These are phyloP conservation scores for Euphorbia lathyris DNA, from an alignment of 345 rosid genomes.

Conservation along the genomic window DNA sequence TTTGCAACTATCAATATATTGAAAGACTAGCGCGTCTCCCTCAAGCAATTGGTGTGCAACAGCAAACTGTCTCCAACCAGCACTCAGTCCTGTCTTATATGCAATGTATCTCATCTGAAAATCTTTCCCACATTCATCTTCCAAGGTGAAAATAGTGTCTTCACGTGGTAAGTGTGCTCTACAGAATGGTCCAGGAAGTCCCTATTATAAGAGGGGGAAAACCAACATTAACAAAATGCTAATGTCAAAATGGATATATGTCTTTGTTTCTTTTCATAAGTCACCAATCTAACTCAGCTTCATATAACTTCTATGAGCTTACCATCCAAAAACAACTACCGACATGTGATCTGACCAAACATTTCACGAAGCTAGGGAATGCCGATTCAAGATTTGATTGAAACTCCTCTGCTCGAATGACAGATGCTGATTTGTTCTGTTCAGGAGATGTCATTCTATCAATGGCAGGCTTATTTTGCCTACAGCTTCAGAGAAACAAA, in stretches of 20 bases:
- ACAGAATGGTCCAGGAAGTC: conserved; percentile 77
- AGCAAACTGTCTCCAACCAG: conserved; percentile 87
- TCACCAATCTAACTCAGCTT: background rate
- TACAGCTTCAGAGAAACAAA: conserved; percentile 34
- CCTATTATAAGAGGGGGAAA: conserved; percentile 36
- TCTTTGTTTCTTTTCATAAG: conserved; percentile 1
- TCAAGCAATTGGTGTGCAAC: conserved; percentile 61
- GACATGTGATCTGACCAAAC: conserved; percentile 64
- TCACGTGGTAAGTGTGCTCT: conserved; percentile 47
- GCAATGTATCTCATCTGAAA: conserved; percentile 55
- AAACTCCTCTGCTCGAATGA: conserved; percentile 56
- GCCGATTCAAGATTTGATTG: conserved; percentile 54
- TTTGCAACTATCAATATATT: conserved; percentile 50
- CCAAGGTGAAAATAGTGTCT: conserved; percentile 49
- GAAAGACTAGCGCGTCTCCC: conserved; percentile 83
- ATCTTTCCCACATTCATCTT: conserved; percentile 53
- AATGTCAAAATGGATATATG: background rate
- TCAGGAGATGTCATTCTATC: conserved; percentile 20
- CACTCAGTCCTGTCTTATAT: conserved; percentile 76
- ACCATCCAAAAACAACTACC: conserved; percentile 78
- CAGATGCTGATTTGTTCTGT: conserved; percentile 42
- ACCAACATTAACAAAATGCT: background rate
- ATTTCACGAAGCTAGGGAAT: conserved; percentile 55
- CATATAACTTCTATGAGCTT: no score
- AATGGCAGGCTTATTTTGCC: conserved; percentile 21